These are phyloP conservation scores for Delphinella strobiligena DNA, from an alignment of 2,329 filamentous ascomycete genomes.

Conservation along the genomic window DNA sequence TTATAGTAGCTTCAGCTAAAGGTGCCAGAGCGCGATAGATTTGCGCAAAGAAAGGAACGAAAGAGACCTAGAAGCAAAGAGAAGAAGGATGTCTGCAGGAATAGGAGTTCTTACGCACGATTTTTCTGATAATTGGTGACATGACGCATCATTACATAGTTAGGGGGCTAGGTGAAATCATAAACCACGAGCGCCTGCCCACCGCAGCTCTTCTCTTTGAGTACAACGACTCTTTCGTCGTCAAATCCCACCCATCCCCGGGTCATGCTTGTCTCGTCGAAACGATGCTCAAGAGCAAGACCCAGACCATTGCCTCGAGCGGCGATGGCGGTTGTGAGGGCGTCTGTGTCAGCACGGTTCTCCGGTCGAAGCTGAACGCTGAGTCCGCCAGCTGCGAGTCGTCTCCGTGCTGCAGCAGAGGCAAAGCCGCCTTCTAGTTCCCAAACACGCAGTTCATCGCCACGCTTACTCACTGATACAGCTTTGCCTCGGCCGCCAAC, in stretches of 20 bases:
- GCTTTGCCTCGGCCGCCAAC: constrained; percentile 78
- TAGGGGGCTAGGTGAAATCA: constrained; percentile 83
- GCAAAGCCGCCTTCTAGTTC: constrained; percentile 64
- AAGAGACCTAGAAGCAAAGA: no score
- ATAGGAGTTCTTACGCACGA: no score
- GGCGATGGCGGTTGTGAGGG: constrained; percentile 15
- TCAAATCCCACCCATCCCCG: constrained; percentile 73
- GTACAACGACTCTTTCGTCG: constrained; percentile 79
- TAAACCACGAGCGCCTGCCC: constrained; percentile 70
- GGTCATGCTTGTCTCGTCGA: constrained; percentile 26
- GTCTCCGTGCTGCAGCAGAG: constrained; percentile 30
- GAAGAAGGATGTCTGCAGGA: no score
- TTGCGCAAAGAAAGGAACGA: no score
- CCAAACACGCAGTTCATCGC: constrained; percentile 63
- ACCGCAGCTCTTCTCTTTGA: constrained; percentile 58
- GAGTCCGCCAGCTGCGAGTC: constrained; percentile 31
- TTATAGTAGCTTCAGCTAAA: no score
- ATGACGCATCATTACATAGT: no score
- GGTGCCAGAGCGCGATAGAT: no score
- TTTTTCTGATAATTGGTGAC: no score
- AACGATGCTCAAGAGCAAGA: constrained; percentile 19
- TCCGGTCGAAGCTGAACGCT: constrained; percentile 39
- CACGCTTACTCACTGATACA: constrained; percentile 74
- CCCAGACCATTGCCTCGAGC: constrained; percentile 21
- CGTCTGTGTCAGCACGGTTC: constrained; percentile 10